These are phyloP conservation scores for Zygoascus biomembranicola DNA, from an alignment of 805 yeast species.

Conservation along the genomic window DNA sequence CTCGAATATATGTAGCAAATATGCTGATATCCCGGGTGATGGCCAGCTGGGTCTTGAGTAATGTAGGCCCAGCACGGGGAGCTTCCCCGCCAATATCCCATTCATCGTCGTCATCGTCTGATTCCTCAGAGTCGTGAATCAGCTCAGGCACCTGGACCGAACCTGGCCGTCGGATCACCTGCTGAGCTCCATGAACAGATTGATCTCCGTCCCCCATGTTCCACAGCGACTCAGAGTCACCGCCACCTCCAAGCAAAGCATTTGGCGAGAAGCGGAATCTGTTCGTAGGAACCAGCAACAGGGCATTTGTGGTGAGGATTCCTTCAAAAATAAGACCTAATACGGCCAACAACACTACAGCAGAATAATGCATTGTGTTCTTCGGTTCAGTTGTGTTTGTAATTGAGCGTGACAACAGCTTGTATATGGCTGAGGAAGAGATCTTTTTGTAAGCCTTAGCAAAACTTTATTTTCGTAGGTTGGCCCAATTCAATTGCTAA, in stretches of 20 bases:
- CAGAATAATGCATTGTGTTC: neutral
- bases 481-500: too few species aligned
- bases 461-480: too few species aligned
- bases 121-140: neutral
- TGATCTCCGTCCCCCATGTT: neutral
- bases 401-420: too few species aligned
- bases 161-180: neutral
- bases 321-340: neutral
- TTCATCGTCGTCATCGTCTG: neutral
- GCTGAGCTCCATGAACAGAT: neutral
- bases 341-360: neutral
- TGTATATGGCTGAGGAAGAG: too few species aligned
- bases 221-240: neutral
- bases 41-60: slow-evolving; percentile 34
- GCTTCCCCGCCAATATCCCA: slow-evolving; percentile 11
- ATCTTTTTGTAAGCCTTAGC: too few species aligned
- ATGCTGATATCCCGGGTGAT: slow-evolving; percentile 42
- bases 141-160: neutral
- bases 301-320: neutral
- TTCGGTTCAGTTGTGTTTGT: neutral
- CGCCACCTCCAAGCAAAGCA: neutral
- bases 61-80: slow-evolving; percentile 27
- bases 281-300: neutral
- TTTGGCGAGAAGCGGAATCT: neutral
- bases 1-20: slow-evolving; percentile 65